These are phyloP conservation scores for Priceomyces haplophilus DNA, from an alignment of 805 yeast genomes.

Conservation along the genomic window DNA sequence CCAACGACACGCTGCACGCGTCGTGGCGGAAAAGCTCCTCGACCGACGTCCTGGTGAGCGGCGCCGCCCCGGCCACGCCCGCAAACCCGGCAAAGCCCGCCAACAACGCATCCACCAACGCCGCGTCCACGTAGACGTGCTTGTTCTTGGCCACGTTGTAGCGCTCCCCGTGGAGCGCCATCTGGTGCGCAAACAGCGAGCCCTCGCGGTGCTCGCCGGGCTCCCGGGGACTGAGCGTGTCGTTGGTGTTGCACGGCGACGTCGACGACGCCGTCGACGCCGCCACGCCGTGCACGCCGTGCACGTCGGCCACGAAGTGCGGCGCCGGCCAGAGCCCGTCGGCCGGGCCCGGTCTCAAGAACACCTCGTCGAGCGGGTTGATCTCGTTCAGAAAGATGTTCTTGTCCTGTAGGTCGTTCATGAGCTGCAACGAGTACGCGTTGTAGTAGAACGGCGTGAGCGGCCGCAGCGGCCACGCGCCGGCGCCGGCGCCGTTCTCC, in stretches of 20 bases:
- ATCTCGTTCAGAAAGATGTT: constrained; percentile 34
- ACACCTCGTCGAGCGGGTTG: constrained; percentile 39
- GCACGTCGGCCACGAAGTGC: no score
- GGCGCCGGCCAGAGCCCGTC: no score
- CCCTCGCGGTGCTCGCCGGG: constrained; percentile 7
- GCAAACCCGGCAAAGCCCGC: constrained; percentile 31
- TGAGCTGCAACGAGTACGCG: constrained; percentile 2
- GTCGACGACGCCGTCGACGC: constrained; percentile 25
- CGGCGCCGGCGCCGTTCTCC: neutral
- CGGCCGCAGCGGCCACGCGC: neutral
- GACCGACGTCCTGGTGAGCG: constrained; percentile 22
- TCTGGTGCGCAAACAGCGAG: constrained; percentile 7
- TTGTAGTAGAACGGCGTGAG: constrained; percentile 2
- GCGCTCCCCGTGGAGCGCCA: constrained; percentile 16
- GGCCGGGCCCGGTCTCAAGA: constrained; percentile 18
- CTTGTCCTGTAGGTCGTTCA: constrained; percentile 32
- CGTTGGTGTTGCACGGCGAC: constrained; percentile 33
- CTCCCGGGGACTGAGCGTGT: constrained; percentile 9
- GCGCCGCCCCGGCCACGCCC: no score
- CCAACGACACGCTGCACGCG: constrained; percentile 17
- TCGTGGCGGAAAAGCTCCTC: constrained; percentile 25
- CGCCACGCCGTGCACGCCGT: no score
- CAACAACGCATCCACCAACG: constrained; percentile 33
- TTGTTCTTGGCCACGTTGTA: constrained; percentile 24
- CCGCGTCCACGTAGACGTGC: constrained; percentile 39